Percentiles rank a stretch among this genome's conserved stretches.
These are phyloP conservation scores for Aspergillus ochraceoroseus DNA, from an alignment of 2,329 filamentous ascomycete species.

Conservation along the genomic window DNA sequence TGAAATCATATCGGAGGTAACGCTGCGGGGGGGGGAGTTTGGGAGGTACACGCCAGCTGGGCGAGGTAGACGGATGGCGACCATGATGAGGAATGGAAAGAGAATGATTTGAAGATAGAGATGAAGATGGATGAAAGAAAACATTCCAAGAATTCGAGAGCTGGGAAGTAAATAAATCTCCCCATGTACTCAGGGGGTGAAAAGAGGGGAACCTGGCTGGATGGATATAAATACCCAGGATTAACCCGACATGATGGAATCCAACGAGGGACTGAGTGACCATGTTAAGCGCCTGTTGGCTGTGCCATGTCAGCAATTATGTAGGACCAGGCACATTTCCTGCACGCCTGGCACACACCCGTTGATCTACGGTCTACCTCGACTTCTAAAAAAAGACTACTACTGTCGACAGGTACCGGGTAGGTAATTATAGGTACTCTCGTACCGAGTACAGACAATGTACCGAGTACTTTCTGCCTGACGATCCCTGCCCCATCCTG, in stretches of 20 bases:
- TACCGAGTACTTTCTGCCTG: no score
- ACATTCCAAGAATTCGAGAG: background rate
- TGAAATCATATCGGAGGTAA: slow-evolving; percentile 42
- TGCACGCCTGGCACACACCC: slow-evolving; percentile 11
- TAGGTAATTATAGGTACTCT: no score
- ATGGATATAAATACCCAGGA: background rate
- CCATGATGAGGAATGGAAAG: slow-evolving; percentile 27
- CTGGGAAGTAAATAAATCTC: slow-evolving; percentile 4
- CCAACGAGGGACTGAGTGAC: slow-evolving; percentile 2
- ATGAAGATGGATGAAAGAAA: background rate
- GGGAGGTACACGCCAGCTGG: slow-evolving; percentile 36
- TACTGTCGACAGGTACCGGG: no score
- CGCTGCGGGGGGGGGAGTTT: slow-evolving; percentile 30
- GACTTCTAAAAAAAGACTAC: no score
- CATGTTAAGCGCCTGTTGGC: slow-evolving; percentile 11
- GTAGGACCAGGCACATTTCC: slow-evolving; percentile 10
- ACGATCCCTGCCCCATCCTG: no score
- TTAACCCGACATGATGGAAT: slow-evolving; percentile 6
- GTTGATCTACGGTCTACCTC: no score
- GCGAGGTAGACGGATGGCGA: slow-evolving; percentile 35
- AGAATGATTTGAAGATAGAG: background rate
- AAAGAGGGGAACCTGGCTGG: slow-evolving; percentile 13
- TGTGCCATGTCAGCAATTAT: slow-evolving; percentile 3
- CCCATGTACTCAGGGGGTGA: background rate
- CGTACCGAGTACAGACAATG: no score